Conservation (phyloP, 331 rosid species). For the Dryas integrifolia region DNA sequence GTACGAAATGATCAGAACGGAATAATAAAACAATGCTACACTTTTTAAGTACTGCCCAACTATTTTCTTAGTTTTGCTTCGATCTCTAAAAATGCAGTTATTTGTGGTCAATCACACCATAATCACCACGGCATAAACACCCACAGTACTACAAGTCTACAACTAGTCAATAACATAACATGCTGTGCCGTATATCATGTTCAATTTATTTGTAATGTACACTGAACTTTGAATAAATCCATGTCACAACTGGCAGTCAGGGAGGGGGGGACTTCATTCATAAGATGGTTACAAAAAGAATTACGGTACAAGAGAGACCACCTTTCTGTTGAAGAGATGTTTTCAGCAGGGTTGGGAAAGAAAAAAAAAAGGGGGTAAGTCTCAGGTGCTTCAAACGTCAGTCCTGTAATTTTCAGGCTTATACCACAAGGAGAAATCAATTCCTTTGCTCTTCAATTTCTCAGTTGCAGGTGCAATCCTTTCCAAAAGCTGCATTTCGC, state of each 20-base stretch:
- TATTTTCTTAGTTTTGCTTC: neutral
- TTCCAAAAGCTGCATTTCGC: conserved; percentile 65
- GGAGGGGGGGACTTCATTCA: neutral
- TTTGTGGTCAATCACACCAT: too few species aligned
- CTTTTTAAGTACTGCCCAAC: neutral
- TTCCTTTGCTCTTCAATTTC: conserved; percentile 58
- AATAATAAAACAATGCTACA: neutral
- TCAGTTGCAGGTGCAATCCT: conserved; percentile 85
- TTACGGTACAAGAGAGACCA: conserved; percentile 7
- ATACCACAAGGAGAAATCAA: conserved; percentile 82
- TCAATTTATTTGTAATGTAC: neutral
- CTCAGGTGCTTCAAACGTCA: conserved; percentile 46
- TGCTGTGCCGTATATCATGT: neutral
- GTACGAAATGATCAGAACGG: neutral
- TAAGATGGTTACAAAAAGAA: neutral
- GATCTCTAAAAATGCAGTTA: too few species aligned
- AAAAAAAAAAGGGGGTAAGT: neutral
- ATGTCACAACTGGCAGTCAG: neutral
- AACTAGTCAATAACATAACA: neutral
- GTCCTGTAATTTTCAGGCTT: conserved; percentile 78
- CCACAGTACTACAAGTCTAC: neutral
- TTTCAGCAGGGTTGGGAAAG: conserved; percentile 4
- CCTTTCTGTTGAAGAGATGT: neutral
- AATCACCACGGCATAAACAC: too few species aligned
- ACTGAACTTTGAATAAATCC: neutral